These are phyloP conservation scores for Myriosclerotinia scirpicola DNA, from an alignment of 2,329 filamentous ascomycete genomes.

Conservation along the genomic window DNA sequence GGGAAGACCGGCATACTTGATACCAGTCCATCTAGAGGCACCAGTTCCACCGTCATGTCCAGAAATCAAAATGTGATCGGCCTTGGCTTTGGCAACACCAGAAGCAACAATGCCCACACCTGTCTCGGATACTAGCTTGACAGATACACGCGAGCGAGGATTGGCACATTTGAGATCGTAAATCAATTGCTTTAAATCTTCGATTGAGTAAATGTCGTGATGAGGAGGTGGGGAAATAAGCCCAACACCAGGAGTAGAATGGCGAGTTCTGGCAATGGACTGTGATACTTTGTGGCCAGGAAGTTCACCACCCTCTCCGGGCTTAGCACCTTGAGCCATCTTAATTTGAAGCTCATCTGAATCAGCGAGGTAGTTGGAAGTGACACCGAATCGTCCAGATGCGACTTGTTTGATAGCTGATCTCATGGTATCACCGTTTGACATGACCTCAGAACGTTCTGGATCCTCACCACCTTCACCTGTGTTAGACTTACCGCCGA, in stretches of 20 bases:
- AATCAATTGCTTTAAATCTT: conserved; percentile 96
- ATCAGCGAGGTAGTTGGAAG: conserved; percentile 89
- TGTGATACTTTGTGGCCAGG: conserved; percentile 96
- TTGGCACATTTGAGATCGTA: conserved; percentile 98
- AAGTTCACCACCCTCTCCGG: conserved; percentile 94
- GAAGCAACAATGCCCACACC: conserved; percentile 97
- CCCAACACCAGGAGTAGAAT: conserved; percentile 94
- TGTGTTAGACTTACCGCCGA: conserved; percentile 96
- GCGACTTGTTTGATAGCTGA: conserved; percentile 98
- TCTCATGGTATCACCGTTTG: conserved; percentile 94
- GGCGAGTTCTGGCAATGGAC: conserved; percentile 88
- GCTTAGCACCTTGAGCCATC: conserved; percentile 98
- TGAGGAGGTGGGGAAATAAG: conserved; percentile 94
- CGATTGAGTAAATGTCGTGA: conserved; percentile 98
- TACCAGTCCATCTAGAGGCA: conserved; percentile 96
- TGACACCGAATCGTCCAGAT: conserved; percentile 93
- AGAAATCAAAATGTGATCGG: conserved; percentile 94
- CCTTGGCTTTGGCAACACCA: conserved; percentile 96
- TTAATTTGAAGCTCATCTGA: conserved; percentile 98
- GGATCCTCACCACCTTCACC: conserved; percentile 96
- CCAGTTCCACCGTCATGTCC: conserved; percentile 96
- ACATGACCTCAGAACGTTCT: conserved; percentile 80
- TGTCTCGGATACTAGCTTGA: conserved; percentile 96
- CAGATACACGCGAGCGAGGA: conserved; percentile 85
- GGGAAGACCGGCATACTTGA: conserved; percentile 95